Evolutionary conservation across 768 basidiomycete genomes (phyloP).

Genomic region (Galerina marginata): DNA sequence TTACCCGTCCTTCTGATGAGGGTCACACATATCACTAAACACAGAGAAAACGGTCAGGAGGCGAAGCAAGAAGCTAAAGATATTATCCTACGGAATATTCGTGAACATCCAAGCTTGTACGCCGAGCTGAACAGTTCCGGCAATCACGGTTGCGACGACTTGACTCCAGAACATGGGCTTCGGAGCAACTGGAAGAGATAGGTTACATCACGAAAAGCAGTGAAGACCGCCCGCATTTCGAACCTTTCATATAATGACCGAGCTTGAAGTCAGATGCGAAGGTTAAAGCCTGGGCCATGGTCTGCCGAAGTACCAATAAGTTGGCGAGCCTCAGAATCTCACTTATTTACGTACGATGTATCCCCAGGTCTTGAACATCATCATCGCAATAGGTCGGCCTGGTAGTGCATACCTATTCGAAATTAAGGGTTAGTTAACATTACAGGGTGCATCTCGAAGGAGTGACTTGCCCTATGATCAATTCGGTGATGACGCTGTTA

Average conservation of each 20-base stretch:
- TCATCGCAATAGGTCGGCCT: slow-evolving; percentile 70
- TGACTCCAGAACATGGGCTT: slow-evolving; percentile 60
- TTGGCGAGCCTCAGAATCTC: neutral
- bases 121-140: slow-evolving; percentile 69
- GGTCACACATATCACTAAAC: slow-evolving; percentile 50
- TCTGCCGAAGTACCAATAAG: slow-evolving; percentile 26
- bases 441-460: slow-evolving; percentile 28
- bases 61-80: neutral
- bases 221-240: neutral
- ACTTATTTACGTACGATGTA: slow-evolving; percentile 43
- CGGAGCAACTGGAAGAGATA: slow-evolving; percentile 50
- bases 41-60: neutral
- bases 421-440: too few relatives aligned
- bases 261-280: slow-evolving; percentile 72
- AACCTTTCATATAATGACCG: slow-evolving; percentile 76
- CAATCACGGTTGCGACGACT: slow-evolving; percentile 59
- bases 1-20: slow-evolving; percentile 47
- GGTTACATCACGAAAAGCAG: neutral
- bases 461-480: slow-evolving; percentile 68
- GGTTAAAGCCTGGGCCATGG: slow-evolving; percentile 61
- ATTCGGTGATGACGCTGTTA: slow-evolving; percentile 71
- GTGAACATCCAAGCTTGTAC: slow-evolving; percentile 72
- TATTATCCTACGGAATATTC: slow-evolving; percentile 41
- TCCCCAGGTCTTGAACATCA: slow-evolving; percentile 72
- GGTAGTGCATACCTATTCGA: slow-evolving; percentile 55